Evolutionary conservation across 208 protist genomes (phyloP).

Genomic region (Tritrichomonas foetus): DNA sequence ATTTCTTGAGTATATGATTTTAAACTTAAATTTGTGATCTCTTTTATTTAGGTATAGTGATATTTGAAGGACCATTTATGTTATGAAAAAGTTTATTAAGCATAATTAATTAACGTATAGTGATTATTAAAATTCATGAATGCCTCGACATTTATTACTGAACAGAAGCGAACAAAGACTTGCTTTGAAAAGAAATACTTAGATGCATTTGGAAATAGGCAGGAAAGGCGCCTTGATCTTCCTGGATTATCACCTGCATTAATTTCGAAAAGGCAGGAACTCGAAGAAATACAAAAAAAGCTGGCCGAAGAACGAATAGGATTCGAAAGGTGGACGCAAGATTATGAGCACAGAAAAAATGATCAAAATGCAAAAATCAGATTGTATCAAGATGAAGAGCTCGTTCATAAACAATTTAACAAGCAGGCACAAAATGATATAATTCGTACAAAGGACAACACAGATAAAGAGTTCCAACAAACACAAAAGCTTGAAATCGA

Average conservation of each 20-base stretch:
- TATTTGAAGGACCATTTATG: too few species aligned
- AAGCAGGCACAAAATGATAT: neutral
- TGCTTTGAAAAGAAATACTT: neutral
- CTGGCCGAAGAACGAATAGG: neutral
- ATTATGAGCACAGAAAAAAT: constrained; percentile 22
- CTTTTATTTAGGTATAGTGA: too few species aligned
- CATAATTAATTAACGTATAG: too few species aligned
- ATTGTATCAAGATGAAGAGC: neutral
- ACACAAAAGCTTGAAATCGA: neutral
- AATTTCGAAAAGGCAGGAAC: neutral
- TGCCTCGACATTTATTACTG: neutral
- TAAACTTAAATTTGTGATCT: too few species aligned
- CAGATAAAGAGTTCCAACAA: neutral
- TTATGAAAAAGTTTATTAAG: too few species aligned
- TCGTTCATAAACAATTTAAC: neutral
- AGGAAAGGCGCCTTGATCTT: neutral
- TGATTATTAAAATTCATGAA: too few species aligned
- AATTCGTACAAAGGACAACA: neutral
- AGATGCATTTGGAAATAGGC: neutral
- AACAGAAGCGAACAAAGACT: neutral
- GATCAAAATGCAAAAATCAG: neutral
- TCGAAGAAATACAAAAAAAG: neutral
- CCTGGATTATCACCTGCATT: neutral
- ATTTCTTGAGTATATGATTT: too few species aligned
- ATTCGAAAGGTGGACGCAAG: neutral